Conservation (phyloP, 192 early-diverging fungal species). For the Rhizophlyctis rosea region DNA sequence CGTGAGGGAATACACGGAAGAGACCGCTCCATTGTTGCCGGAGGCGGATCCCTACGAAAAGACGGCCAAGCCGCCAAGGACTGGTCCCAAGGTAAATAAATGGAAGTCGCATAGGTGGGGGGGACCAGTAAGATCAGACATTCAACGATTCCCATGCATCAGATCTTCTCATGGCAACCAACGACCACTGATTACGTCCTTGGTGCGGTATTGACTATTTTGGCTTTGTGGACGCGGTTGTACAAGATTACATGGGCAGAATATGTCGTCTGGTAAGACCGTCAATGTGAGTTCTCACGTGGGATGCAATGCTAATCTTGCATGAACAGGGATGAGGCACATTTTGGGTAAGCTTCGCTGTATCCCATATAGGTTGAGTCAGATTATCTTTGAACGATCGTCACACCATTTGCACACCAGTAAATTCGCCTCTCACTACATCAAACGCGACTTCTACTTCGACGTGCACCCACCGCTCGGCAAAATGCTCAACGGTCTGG, state of each 20-base stretch:
- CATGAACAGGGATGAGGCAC: constrained; percentile 57
- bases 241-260: constrained; percentile 50
- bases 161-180: not conserved
- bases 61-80: not conserved
- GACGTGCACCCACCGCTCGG: constrained; percentile 98
- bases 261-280: constrained; percentile 49
- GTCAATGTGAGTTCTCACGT: constrained; percentile 4
- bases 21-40: not conserved
- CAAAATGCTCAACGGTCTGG: constrained; percentile 90
- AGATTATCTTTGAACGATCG: not conserved
- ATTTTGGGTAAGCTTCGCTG: constrained; percentile 46
- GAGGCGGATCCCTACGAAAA: not conserved
- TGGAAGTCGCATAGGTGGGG: not conserved
- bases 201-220: constrained; percentile 18
- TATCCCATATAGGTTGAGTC: constrained; percentile 1
- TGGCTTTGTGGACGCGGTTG: constrained; percentile 45
- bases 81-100: not conserved
- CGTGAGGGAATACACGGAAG: not conserved
- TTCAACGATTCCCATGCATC: not conserved
- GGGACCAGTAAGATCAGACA: not conserved
- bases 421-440: constrained; percentile 91
- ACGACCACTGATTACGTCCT: not conserved
- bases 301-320: not conserved
- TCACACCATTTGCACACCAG: constrained; percentile 8
- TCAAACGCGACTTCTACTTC: constrained; percentile 92